A percentile compares a stretch with the other conserved stretches of the same genome.
Conservation (phyloP, 441 rosid genomes). For the Mallotus japonicus region DNA sequence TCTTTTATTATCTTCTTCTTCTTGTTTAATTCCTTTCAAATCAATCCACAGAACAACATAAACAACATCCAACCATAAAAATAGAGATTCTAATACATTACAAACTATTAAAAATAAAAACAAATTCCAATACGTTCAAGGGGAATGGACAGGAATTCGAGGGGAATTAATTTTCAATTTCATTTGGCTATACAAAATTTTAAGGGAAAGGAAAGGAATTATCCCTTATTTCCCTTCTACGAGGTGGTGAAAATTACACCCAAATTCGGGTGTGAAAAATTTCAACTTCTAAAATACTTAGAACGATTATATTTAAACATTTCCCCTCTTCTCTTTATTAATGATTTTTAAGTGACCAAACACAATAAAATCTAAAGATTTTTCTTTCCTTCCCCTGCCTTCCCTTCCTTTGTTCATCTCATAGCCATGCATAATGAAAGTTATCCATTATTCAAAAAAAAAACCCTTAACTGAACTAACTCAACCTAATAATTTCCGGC, state of each 20-base stretch:
- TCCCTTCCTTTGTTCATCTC: too few species aligned
- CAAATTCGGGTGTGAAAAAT: too few species aligned
- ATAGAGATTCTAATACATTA: not conserved
- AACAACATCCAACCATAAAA: conserved; percentile 15
- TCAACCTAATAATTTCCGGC: not conserved
- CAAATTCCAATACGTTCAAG: not conserved
- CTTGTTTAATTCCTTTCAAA: conserved; percentile 47
- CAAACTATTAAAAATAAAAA: not conserved
- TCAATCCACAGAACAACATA: conserved; percentile 7
- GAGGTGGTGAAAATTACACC: too few species aligned
- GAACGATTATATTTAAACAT: too few species aligned
- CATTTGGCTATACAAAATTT: too few species aligned
- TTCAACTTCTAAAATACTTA: too few species aligned
- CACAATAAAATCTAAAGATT: too few species aligned
- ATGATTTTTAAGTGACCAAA: too few species aligned
- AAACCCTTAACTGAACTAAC: not conserved
- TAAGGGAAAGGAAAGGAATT: not conserved
- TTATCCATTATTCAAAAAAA: not conserved
- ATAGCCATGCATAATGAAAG: too few species aligned
- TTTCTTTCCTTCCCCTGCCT: too few species aligned
- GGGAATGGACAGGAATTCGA: too few species aligned
- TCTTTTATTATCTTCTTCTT: conserved; percentile 46
- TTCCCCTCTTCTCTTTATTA: too few species aligned
- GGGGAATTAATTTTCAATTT: not conserved
- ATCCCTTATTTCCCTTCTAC: not conserved